Conservation (phyloP, 1,139 yeast species). For the Saccharomyces hybrid region DNA sequence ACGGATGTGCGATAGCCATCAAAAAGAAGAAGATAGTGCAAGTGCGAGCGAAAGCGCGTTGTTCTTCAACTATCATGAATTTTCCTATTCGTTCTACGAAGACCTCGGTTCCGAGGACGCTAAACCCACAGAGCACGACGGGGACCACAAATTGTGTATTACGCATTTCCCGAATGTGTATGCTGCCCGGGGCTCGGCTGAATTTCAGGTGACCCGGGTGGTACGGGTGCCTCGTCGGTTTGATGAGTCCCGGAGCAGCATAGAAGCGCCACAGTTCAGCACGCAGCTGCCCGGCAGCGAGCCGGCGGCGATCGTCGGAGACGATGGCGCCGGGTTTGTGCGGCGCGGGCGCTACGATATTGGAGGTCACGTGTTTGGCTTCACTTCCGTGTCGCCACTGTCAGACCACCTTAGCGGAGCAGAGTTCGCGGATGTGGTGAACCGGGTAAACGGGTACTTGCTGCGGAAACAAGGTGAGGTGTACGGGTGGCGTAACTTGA, state of each 20-base stretch:
- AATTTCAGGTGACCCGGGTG: conserved; percentile 42
- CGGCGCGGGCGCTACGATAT: conserved; percentile 39
- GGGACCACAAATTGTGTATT: conserved; percentile 38
- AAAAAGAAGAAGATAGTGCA: conserved; percentile 10
- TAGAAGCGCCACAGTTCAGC: conserved; percentile 52
- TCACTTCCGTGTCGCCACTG: conserved; percentile 49
- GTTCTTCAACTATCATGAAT: conserved; percentile 66
- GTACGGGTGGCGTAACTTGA: conserved; percentile 32
- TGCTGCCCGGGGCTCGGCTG: conserved; percentile 29
- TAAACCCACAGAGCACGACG: conserved; percentile 19
- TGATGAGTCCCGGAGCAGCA: conserved; percentile 19
- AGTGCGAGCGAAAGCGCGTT: conserved; percentile 18
- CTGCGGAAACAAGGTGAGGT: conserved; percentile 37
- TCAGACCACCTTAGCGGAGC: conserved; percentile 35
- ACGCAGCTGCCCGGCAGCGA: conserved; percentile 53
- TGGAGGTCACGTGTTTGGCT: conserved; percentile 43
- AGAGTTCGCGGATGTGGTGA: conserved; percentile 40
- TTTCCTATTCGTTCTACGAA: conserved; percentile 35
- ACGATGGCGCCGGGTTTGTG: conserved; percentile 25
- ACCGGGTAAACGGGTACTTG: conserved; percentile 40
- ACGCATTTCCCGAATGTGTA: conserved; percentile 63
- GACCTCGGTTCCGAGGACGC: conserved; percentile 13
- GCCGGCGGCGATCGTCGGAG: conserved; percentile 49
- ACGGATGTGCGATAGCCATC: conserved; percentile 3
- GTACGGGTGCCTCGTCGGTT: conserved; percentile 57